These are phyloP conservation scores for Clarireedia hainanense DNA, from an alignment of 2,329 filamentous ascomycete genomes.

Conservation along the genomic window DNA sequence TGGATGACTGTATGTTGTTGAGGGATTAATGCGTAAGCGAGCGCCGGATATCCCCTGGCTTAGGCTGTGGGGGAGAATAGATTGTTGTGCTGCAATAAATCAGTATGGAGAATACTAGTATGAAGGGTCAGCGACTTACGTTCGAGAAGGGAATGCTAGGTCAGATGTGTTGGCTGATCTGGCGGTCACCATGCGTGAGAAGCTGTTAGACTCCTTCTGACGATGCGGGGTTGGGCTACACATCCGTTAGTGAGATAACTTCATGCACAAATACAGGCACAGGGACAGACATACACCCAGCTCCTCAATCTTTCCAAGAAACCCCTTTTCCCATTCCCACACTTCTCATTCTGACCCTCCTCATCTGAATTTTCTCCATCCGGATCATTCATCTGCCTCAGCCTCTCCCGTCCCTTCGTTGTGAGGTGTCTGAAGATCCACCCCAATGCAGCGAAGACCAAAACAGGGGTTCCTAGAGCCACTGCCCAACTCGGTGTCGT, in stretches of 20 bases:
- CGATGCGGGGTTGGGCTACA: too few species aligned
- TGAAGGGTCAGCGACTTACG: too few species aligned
- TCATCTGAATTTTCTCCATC: neutral
- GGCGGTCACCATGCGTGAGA: too few species aligned
- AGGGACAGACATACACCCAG: neutral
- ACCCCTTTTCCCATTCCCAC: neutral
- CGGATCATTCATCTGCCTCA: neutral
- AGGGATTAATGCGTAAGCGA: too few species aligned
- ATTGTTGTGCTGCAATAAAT: too few species aligned
- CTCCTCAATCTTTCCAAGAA: slow-evolving; percentile 4
- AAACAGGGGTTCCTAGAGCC: slow-evolving; percentile 50
- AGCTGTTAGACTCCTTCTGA: too few species aligned
- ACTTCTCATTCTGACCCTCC: neutral
- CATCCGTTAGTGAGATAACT: neutral
- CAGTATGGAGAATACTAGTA: too few species aligned
- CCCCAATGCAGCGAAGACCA: slow-evolving; percentile 41
- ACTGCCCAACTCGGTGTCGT: slow-evolving; percentile 53
- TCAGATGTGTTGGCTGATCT: too few species aligned
- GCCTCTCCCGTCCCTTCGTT: slow-evolving; percentile 1
- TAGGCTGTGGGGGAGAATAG: too few species aligned
- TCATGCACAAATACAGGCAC: neutral
- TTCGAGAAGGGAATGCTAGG: too few species aligned
- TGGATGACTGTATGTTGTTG: too few species aligned
- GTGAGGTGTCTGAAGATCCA: slow-evolving; percentile 29
- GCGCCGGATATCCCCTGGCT: too few species aligned